Conservation (phyloP, 768 basidiomycete species). For the Trametes sanguinea region DNA sequence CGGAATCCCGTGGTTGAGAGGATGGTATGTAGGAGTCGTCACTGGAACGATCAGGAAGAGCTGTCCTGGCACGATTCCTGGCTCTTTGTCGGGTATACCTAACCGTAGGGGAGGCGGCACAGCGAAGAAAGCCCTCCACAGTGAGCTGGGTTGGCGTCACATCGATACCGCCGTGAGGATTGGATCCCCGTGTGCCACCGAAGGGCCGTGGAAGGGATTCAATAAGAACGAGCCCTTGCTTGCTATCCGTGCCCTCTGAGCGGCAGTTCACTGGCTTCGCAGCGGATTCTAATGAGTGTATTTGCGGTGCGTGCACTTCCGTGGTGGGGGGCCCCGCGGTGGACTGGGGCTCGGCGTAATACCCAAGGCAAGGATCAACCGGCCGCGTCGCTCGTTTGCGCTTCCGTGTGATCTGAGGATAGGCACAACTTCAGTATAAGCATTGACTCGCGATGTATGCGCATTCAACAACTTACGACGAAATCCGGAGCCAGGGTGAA, state of each 20-base stretch:
- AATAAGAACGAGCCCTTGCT: too few relatives aligned
- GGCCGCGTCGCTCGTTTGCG: background rate
- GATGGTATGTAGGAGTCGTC: background rate
- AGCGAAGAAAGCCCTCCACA: slow-evolving; percentile 78
- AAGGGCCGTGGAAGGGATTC: too few relatives aligned
- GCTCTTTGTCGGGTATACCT: background rate
- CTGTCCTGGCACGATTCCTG: background rate
- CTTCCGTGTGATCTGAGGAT: slow-evolving; percentile 8
- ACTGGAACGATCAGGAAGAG: background rate
- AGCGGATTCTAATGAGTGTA: too few relatives aligned
- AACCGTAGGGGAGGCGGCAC: slow-evolving; percentile 49
- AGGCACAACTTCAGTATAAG: too few relatives aligned
- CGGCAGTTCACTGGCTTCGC: too few relatives aligned
- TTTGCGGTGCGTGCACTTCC: background rate
- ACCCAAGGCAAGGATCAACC: slow-evolving; percentile 9
- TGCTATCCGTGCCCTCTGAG: too few relatives aligned
- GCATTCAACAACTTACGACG: background rate
- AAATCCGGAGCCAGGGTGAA: slow-evolving; percentile 2
- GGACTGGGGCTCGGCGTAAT: background rate
- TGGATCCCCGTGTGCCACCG: too few relatives aligned
- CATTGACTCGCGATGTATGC: background rate
- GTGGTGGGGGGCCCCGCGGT: background rate
- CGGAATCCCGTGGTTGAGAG: background rate
- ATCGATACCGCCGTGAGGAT: too few relatives aligned
- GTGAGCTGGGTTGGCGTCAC: background rate